These are phyloP conservation scores for Arthrobotrys megalospora DNA, from an alignment of 2,329 filamentous ascomycete species.

Conservation along the genomic window DNA sequence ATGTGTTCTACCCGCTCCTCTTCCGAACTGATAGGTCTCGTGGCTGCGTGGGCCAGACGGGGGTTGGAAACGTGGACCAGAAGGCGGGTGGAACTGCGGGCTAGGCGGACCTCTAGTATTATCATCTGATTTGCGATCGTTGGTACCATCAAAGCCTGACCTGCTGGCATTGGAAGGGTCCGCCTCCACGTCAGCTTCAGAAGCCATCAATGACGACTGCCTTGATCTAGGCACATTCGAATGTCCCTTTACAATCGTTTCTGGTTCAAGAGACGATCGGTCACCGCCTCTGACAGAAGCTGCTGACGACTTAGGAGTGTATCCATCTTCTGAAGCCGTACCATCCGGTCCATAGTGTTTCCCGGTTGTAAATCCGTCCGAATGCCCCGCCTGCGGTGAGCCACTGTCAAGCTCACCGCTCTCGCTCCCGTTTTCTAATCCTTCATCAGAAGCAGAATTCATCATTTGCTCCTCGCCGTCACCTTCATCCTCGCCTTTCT, in stretches of 20 bases:
- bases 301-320: slow-evolving; percentile 34
- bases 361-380: not conserved
- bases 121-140: not conserved
- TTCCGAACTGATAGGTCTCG: slow-evolving; percentile 45
- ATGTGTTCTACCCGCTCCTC: slow-evolving; percentile 6
- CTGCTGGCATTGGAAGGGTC: not conserved
- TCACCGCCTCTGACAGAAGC: slow-evolving; percentile 27
- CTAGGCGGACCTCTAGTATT: slow-evolving; percentile 3
- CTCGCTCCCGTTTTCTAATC: slow-evolving; percentile 36
- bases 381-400: slow-evolving; percentile 28
- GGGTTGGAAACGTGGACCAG: slow-evolving; percentile 46
- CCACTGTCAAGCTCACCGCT: slow-evolving; percentile 48
- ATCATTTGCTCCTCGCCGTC: slow-evolving; percentile 38
- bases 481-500: slow-evolving; percentile 40
- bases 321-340: slow-evolving; percentile 33
- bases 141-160: slow-evolving; percentile 14
- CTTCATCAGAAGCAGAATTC: slow-evolving; percentile 39
- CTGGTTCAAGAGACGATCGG: slow-evolving; percentile 10
- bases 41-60: slow-evolving; percentile 41
- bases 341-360: slow-evolving; percentile 15
- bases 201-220: slow-evolving; percentile 30
- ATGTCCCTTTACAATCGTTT: not conserved
- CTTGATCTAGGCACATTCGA: slow-evolving; percentile 22
- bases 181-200: slow-evolving; percentile 30
- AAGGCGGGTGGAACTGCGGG: slow-evolving; percentile 3